These are phyloP conservation scores for Hirsutella rhossiliensis DNA, from an alignment of 2,329 filamentous ascomycete species.

Conservation along the genomic window DNA sequence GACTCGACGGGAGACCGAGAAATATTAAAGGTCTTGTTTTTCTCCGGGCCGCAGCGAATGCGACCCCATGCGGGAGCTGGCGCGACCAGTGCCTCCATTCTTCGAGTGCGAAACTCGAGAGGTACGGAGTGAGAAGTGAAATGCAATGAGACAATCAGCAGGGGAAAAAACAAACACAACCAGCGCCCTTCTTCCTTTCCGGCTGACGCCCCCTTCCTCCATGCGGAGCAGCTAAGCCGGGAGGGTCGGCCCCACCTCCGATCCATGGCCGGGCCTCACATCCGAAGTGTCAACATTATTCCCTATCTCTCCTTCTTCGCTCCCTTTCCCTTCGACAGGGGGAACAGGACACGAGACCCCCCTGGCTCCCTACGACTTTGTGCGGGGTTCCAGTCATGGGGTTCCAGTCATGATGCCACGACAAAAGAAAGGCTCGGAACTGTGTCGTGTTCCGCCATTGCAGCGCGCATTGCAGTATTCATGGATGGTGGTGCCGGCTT, in stretches of 20 bases:
- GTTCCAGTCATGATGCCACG: not conserved
- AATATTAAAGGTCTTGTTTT: no score
- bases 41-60: no score
- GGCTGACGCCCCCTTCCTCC: no score
- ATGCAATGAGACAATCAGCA: no score
- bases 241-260: not conserved
- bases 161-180: no score
- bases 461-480: not conserved
- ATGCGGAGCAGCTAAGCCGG: no score
- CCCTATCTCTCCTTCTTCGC: not conserved
- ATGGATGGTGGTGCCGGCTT: not conserved
- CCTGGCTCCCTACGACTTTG: not conserved
- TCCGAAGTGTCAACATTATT: not conserved
- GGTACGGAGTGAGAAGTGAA: no score
- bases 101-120: no score
- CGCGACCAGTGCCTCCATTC: no score
- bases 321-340: not conserved
- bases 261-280: not conserved
- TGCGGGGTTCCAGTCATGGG: not conserved
- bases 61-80: no score
- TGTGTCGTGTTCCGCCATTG: not conserved
- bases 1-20: no score
- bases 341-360: not conserved
- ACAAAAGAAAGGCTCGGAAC: not conserved
- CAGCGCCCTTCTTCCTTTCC: no score